Evolutionary conservation across 1,284 basidiomycete species (phyloP), one percentile per base, ranked within the genome.

Genomic region (Rhodotorula sp.): DNA sequence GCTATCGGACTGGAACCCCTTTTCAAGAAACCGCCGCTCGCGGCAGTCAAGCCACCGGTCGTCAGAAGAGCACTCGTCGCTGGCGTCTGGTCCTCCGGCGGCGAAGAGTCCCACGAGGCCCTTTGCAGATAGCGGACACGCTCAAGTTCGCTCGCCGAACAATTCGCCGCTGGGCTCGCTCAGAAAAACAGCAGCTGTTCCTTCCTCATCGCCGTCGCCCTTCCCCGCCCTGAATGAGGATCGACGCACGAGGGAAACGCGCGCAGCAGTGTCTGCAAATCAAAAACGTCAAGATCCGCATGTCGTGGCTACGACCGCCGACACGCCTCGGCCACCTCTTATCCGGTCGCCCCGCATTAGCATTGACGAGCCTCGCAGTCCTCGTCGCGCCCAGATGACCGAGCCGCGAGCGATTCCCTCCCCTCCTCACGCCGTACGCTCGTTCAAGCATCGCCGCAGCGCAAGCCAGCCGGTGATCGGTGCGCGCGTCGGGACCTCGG

Each of bases 1-100:
- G 4, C 71, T 71, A 62, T 49, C 58, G 43, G 65, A 67, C 57
- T 69, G 63, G 49, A 49, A 68, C 14, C 73, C 73, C 14, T 74
- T 74, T 61, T 18, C 39, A 21, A 64, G 66, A 5, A 23, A 58
- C 2, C 69, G 73, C 18, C 39, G 58, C 6, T 47, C 58, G 58
- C 46, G 46, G 23, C 58, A 46, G n/a, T 60, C 58, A 5, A 56
- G 54, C 26, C 54, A 56, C 26, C n/a, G 54, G 14, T 56, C 54
- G 23, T 56, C 54, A 2, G 54, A 16, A 14, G 54, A 56, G 23
- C 18, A 29, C 54, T 56, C 54, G 4, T 16, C 26, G 12, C 3
- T 21, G 15, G 26, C 10, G 18, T 29, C 54, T 3, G 14, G 16
- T 10, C 31, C 54, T 10, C 23, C 16, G 26, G 16, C 29, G 26